Conservation (phyloP, 257 asterid genomes). For the Gardenia jasminoides region DNA sequence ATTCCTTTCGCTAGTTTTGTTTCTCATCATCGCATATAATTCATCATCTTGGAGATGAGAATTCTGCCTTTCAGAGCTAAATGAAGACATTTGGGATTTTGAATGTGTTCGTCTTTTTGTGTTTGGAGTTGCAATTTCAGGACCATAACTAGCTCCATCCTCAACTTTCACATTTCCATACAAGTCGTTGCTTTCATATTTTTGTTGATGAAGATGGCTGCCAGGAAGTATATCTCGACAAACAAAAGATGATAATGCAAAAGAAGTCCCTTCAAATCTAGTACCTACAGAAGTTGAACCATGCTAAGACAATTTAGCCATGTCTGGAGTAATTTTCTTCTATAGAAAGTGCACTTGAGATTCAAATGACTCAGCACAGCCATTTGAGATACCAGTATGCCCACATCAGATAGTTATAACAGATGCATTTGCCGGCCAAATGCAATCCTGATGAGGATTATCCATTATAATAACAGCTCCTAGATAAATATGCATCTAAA, state of each 20-base stretch:
- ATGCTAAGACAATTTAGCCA: constrained; percentile 1
- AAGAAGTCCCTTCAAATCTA: constrained; percentile 27
- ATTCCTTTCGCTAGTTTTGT: constrained; percentile 19
- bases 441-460: too few species aligned
- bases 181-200: constrained; percentile 28
- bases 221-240: constrained; percentile 34
- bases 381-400: too few species aligned
- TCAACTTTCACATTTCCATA: constrained; percentile 28
- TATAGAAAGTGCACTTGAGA: background rate
- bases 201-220: constrained; percentile 22
- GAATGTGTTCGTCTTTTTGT: constrained; percentile 12
- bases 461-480: too few species aligned
- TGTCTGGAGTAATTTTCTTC: too few species aligned
- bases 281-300: constrained; percentile 21
- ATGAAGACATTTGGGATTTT: constrained; percentile 16
- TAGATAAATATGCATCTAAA: too few species aligned
- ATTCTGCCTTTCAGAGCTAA: constrained; percentile 17
- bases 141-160: constrained; percentile 25
- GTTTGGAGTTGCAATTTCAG: constrained; percentile 19
- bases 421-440: too few species aligned
- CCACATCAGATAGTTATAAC: background rate
- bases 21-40: constrained; percentile 6
- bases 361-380: background rate
- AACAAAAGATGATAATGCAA: constrained; percentile 28
- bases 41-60: constrained; percentile 9